Base-by-base conservation (phyloP, 2,329 filamentous ascomycete species). In the Neonectria punicea region DNA sequence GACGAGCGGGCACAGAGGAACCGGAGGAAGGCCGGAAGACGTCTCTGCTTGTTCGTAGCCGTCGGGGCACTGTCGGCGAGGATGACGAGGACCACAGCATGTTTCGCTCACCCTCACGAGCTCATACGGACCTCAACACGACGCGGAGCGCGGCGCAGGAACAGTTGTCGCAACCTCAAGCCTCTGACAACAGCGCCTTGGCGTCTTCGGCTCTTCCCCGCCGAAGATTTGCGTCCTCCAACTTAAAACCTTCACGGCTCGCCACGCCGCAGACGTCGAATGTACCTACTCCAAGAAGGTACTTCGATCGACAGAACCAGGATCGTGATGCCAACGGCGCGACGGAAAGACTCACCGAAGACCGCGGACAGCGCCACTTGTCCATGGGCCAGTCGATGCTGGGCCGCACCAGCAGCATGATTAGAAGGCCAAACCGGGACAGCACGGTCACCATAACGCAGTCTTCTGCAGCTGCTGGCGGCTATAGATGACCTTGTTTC, bases 61-160 rank as follows among this genome's bases (percentile, higher is more conserved):
- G 85, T 25, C 80, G 85, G 41, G 80, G 79, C 13, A 84, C 84
- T 39, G 75, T 82, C 32, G 82, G 82, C 14, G 81, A 84, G 34
- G 81, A 86, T 2, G 84, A 85, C 5, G 71, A 74, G 8, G 84
- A 87, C 1, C 84, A 85, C 20, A 50, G 74, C n/a, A 80, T 82
- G 34, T 83, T 86, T 67, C 84, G 86, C n/a, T 82, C 85, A 2
- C 87, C 87, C 1, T 89, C 88, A 4, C 82, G 89, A 25, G 87
- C 87, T 4, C 78, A 81, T 39, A 90, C 87, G 1, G 89, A 91
- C 64, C 81, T 85, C 57, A 83, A 80, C 30, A 73, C 77, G 67
- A 65, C 82, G 79, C 70, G 77, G 46, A 61, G 63, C 41, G 63
- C 67, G n/a, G 63, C 72, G 14, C 72, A 73, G 28, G 77, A 80